Conservation (phyloP, 202 grass and related monocot genomes). For the Panicum virgatum region DNA sequence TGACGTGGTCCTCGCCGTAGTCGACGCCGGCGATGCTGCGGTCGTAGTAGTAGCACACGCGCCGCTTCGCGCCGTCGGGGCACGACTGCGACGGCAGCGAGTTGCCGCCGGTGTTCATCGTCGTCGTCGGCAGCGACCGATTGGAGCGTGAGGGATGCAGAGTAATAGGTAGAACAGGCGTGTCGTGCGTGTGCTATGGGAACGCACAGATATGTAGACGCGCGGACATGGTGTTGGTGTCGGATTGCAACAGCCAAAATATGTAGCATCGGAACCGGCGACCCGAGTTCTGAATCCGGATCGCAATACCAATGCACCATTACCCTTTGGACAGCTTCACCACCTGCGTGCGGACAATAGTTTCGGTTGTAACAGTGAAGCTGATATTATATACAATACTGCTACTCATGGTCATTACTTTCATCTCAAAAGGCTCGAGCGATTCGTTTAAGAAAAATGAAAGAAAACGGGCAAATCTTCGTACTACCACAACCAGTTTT, state of each 20-base stretch:
- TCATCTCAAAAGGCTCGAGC: neutral
- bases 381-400: too few relatives aligned
- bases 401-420: neutral
- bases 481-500: too few relatives aligned
- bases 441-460: neutral
- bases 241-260: neutral
- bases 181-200: neutral
- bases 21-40: constrained; percentile 28
- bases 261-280: neutral
- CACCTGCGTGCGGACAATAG: too few relatives aligned
- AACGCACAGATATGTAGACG: neutral
- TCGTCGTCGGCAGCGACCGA: too few relatives aligned
- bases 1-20: constrained; percentile 34
- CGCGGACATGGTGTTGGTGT: neutral
- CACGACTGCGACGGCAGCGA: constrained; percentile 28
- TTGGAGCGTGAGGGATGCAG: neutral
- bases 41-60: constrained; percentile 63
- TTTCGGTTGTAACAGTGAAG: too few relatives aligned
- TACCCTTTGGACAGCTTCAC: too few relatives aligned
- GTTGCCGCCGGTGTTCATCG: neutral
- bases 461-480: neutral
- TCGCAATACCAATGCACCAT: too few relatives aligned
- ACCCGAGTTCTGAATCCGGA: too few relatives aligned
- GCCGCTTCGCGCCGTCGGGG: constrained; percentile 38
- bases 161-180: neutral